These are phyloP conservation scores for sorghum (Sorghum bicolor) DNA, from an alignment of 176 grass and related monocot genomes.

Conservation along the genomic window Sorghum_bicolor_NCBIv3 NC_012873.2:60103001-60103500, in stretches of 20 bases:
- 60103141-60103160: background rate
- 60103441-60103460: constrained; percentile 26
- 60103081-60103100: background rate
- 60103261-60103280: constrained; percentile 7
- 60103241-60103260: background rate
- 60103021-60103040: too few relatives aligned
- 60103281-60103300: background rate
- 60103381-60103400: background rate
- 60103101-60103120: background rate
- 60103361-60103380: constrained; percentile 1
- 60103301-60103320: constrained; percentile 23
- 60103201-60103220: background rate
- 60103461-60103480: constrained; percentile 26
- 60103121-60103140: background rate
- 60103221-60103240: background rate
- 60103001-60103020: too few relatives aligned
- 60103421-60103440: constrained; percentile 55
- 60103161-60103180: background rate
- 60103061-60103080: background rate
- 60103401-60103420: constrained; percentile 26
- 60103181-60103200: background rate
- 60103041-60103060: too few relatives aligned
- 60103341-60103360: background rate
- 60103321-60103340: constrained; percentile 14
- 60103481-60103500: constrained; percentile 21